These are phyloP conservation scores for Tolypocladium amazonense DNA, from an alignment of 2,329 filamentous ascomycete species.

Conservation along the genomic window DNA sequence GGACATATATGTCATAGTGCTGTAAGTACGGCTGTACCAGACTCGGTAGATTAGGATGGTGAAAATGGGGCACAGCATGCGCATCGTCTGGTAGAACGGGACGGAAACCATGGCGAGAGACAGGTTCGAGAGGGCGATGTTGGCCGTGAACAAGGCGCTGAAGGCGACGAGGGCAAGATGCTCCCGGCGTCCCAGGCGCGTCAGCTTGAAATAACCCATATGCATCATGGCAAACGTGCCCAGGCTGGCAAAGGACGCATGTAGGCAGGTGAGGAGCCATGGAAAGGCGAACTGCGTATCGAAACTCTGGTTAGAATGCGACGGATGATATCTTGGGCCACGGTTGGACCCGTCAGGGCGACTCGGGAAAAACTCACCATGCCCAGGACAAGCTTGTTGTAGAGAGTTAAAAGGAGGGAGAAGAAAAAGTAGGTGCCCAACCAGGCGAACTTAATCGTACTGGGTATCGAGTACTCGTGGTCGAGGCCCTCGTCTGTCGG, in stretches of 20 bases:
- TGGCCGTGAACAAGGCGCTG: constrained; percentile 50
- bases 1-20: constrained; percentile 45
- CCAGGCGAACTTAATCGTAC: constrained; percentile 37
- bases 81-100: constrained; percentile 56
- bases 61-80: constrained; percentile 50
- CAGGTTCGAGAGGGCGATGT: constrained; percentile 54
- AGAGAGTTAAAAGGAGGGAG: constrained; percentile 39
- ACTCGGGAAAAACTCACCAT: constrained; percentile 25
- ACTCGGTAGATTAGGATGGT: constrained; percentile 51
- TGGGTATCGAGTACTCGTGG: constrained; percentile 33
- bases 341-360: not conserved
- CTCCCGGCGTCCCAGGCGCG: constrained; percentile 39
- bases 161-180: constrained; percentile 46
- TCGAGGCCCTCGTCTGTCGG: constrained; percentile 24
- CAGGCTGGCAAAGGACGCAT: constrained; percentile 45
- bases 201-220: constrained; percentile 40
- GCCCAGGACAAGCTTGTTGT: constrained; percentile 48
- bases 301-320: not conserved
- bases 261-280: constrained; percentile 49
- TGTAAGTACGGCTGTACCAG: constrained; percentile 44
- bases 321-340: not conserved
- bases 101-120: constrained; percentile 52
- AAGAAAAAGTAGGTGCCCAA: constrained; percentile 41
- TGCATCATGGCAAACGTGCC: constrained; percentile 43
- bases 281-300: constrained; percentile 42